These are phyloP conservation scores for Gonapodya prolifera DNA, from an alignment of 192 early-diverging fungal species.

Conservation along the genomic window DNA sequence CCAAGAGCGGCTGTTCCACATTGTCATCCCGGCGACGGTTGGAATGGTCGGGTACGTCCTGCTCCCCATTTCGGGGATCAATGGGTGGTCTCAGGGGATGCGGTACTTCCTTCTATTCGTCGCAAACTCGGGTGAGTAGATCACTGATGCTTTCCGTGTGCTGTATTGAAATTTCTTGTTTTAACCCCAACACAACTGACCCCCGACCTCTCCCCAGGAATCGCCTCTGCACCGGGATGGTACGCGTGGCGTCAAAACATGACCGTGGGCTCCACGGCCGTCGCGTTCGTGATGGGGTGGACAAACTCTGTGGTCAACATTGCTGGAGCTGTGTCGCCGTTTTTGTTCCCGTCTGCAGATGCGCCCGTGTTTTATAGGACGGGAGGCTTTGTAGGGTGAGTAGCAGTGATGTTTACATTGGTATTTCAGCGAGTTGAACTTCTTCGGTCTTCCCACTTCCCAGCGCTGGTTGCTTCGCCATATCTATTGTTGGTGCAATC, in stretches of 20 bases:
- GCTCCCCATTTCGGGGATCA: background rate
- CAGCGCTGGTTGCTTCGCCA: background rate
- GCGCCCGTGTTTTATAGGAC: background rate
- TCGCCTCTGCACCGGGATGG: background rate
- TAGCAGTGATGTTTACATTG: background rate
- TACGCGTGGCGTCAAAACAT: background rate
- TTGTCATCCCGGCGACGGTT: background rate
- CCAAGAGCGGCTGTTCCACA: background rate
- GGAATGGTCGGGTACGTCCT: background rate
- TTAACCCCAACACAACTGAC: no score
- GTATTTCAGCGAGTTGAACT: background rate
- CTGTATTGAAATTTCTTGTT: background rate
- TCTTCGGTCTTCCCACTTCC: background rate
- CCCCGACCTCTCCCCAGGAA: background rate
- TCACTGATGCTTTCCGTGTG: background rate
- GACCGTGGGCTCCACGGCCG: background rate
- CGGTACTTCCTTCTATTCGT: background rate
- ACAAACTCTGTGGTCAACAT: background rate
- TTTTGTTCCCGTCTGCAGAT: background rate
- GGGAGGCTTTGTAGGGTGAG: background rate
- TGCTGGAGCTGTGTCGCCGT: background rate
- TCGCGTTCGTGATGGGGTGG: background rate
- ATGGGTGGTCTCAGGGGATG: background rate
- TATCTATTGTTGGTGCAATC: background rate
- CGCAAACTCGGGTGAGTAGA: background rate